Evolutionary conservation across 768 basidiomycete genomes (phyloP).

Genomic region (Podaxis sp.): DNA sequence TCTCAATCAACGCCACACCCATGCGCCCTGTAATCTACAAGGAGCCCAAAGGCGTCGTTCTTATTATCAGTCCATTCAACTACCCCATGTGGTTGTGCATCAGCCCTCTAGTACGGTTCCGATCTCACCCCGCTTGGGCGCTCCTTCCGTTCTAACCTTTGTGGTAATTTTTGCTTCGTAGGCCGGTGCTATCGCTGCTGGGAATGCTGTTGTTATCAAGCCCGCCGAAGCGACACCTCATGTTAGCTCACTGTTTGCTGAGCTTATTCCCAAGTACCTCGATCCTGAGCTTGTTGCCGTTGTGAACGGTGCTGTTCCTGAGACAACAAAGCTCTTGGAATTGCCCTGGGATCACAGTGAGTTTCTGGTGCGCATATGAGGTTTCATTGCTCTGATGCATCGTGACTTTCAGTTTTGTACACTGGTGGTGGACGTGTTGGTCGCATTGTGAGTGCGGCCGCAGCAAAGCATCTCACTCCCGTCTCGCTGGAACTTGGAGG

Average conservation of each 20-base stretch:
- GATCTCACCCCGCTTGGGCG: not conserved
- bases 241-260: constrained; percentile 53
- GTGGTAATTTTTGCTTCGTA: constrained; percentile 14
- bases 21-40: constrained; percentile 68
- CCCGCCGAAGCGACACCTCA: constrained; percentile 70
- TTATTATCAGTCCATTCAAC: constrained; percentile 75
- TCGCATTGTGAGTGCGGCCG: constrained; percentile 66
- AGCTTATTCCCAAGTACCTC: constrained; percentile 74
- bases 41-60: constrained; percentile 73
- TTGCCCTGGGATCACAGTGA: constrained; percentile 3
- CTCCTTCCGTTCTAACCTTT: not conserved
- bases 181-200: constrained; percentile 77
- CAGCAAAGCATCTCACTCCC: constrained; percentile 75
- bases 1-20: constrained; percentile 51
- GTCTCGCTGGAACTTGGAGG: constrained; percentile 46
- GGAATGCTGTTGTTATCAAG: constrained; percentile 70
- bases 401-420: constrained; percentile 47
- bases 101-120: constrained; percentile 53
- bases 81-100: constrained; percentile 65
- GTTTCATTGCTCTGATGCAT: not conserved
- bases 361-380: not conserved
- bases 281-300: constrained; percentile 65
- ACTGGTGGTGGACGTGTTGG: constrained; percentile 66
- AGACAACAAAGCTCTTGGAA: constrained; percentile 47
- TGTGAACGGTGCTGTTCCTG: constrained; percentile 64